Evolutionary conservation across 1,284 basidiomycete genomes (phyloP).

Genomic region (Melampsora occidentalis): DNA sequence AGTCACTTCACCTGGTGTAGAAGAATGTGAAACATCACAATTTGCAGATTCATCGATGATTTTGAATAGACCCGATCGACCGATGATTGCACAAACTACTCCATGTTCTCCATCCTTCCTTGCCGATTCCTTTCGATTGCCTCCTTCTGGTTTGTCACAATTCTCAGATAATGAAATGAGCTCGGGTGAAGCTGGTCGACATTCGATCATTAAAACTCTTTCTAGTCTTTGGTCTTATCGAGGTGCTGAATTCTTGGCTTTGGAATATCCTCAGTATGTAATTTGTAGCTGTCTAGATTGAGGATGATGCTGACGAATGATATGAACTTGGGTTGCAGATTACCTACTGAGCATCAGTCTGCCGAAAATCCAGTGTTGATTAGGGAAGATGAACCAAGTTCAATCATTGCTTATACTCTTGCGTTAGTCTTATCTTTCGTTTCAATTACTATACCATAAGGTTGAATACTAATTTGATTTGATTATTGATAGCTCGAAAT

Average conservation of each 20-base stretch:
- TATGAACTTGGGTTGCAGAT: slow-evolving; percentile 10
- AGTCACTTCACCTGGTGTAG: slow-evolving; percentile 11
- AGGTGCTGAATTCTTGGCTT: slow-evolving; percentile 59
- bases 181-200: slow-evolving; percentile 62
- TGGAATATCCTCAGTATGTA: slow-evolving; percentile 60
- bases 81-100: slow-evolving; percentile 12
- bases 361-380: slow-evolving; percentile 92
- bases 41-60: neutral
- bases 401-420: slow-evolving; percentile 91
- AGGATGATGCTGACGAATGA: neutral
- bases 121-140: slow-evolving; percentile 43
- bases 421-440: slow-evolving; percentile 20
- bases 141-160: slow-evolving; percentile 50
- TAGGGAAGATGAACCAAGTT: slow-evolving; percentile 94
- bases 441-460: neutral
- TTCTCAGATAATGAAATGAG: slow-evolving; percentile 55
- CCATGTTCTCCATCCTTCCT: slow-evolving; percentile 30
- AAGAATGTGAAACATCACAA: slow-evolving; percentile 25
- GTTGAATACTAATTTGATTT: neutral
- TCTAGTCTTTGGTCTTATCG: slow-evolving; percentile 64
- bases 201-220: slow-evolving; percentile 78
- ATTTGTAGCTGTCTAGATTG: neutral
- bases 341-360: slow-evolving; percentile 62
- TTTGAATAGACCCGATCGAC: slow-evolving; percentile 46
- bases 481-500: slow-evolving; percentile 62